Conservation (phyloP, 2,329 filamentous ascomycete species). For the Penicillium occitanis region DNA sequence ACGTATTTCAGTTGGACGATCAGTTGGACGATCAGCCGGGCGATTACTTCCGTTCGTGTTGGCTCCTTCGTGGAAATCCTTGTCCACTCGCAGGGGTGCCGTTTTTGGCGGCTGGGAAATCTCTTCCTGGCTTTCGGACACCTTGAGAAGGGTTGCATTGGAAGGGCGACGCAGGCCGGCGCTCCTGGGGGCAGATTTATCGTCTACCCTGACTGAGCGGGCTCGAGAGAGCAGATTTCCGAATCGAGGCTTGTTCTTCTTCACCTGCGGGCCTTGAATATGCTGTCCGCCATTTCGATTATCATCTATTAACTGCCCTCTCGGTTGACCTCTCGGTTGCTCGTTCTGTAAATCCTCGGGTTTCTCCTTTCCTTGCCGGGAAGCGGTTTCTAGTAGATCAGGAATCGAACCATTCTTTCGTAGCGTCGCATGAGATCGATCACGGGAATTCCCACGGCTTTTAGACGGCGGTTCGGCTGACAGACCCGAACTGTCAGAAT, state of each 20-base stretch:
- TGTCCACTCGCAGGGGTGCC: slow-evolving; percentile 65
- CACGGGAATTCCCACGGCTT: slow-evolving; percentile 47
- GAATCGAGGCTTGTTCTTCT: slow-evolving; percentile 48
- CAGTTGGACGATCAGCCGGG: slow-evolving; percentile 69
- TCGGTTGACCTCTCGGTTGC: slow-evolving; percentile 26
- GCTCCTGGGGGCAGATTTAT: slow-evolving; percentile 35
- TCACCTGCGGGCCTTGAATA: slow-evolving; percentile 25
- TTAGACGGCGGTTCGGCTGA: slow-evolving; percentile 36
- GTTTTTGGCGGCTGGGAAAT: slow-evolving; percentile 56
- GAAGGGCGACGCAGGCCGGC: slow-evolving; percentile 39
- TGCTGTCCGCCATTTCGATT: slow-evolving; percentile 1
- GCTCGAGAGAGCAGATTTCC: slow-evolving; percentile 47
- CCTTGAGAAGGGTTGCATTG: slow-evolving; percentile 36
- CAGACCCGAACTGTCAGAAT: slow-evolving; percentile 42
- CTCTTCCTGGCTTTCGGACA: slow-evolving; percentile 20
- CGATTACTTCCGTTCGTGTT: slow-evolving; percentile 64
- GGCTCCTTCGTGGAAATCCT: slow-evolving; percentile 68
- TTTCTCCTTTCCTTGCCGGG: slow-evolving; percentile 30
- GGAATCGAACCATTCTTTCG: slow-evolving; percentile 45
- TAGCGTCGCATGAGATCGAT: slow-evolving; percentile 38
- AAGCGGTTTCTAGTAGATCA: slow-evolving; percentile 39
- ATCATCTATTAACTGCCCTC: slow-evolving; percentile 31
- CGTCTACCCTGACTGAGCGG: slow-evolving; percentile 47
- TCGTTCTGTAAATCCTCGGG: slow-evolving; percentile 26
- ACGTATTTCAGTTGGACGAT: slow-evolving; percentile 52